A percentile compares a stretch with the other conserved stretches of the same genome.
These are phyloP conservation scores for Brassica carinata DNA, from an alignment of 345 rosid species.

Conservation along the genomic window DNA sequence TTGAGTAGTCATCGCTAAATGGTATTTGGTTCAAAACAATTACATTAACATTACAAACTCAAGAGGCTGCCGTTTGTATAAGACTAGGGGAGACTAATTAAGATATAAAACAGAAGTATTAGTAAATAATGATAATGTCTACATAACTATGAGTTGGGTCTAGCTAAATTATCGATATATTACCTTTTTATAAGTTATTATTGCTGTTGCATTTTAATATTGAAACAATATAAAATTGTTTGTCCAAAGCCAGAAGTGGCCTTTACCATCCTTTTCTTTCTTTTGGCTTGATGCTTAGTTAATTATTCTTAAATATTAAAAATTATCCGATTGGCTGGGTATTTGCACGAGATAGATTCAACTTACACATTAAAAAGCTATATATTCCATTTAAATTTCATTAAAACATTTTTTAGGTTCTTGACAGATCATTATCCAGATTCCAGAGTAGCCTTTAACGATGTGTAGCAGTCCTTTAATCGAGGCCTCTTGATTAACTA, in stretches of 20 bases:
- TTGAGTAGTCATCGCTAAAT: constrained; percentile 17
- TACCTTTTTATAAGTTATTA: neutral
- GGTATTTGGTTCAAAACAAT: constrained; percentile 14
- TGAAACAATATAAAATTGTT: neutral
- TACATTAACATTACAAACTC: neutral
- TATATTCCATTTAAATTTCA: neutral
- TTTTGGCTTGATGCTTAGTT: neutral
- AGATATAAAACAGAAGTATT: neutral
- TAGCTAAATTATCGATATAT: constrained; percentile 1
- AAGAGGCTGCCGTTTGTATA: constrained; percentile 20
- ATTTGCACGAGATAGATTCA: constrained; percentile 21
- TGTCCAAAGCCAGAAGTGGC: constrained; percentile 9
- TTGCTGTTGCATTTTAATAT: constrained; percentile 2
- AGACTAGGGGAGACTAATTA: constrained; percentile 7
- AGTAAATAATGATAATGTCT: neutral
- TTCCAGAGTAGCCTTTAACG: constrained; percentile 9
- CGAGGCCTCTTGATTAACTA: constrained; percentile 18
- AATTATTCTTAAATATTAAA: neutral
- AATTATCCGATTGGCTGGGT: constrained; percentile 9
- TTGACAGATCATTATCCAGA: constrained; percentile 34
- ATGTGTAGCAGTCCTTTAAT: constrained; percentile 30
- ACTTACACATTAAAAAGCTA: constrained; percentile 23
- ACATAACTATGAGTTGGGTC: constrained; percentile 34
- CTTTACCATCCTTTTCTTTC: neutral
- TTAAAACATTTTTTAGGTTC: neutral